phyloP scores from a whole-genome alignment of 2,329 filamentous ascomycete species.

The Hypoxylon sp. region DNA sequence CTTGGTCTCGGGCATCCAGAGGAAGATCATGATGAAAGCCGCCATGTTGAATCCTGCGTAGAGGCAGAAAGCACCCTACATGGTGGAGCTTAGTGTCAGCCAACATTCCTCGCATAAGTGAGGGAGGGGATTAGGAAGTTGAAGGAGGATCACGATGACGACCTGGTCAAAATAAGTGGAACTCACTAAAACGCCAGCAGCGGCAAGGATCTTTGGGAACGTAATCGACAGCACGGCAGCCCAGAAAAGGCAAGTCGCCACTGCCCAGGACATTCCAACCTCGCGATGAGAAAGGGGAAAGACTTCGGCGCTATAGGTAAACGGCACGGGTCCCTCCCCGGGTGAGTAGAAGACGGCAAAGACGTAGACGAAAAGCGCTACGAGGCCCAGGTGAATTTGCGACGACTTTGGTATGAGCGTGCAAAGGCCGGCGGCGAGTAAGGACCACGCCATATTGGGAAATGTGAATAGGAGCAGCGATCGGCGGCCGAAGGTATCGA shows the following conservation, averaged over 20 bases:
- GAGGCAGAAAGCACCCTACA: constrained; percentile 57
- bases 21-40: constrained; percentile 56
- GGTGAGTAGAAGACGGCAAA: constrained; percentile 62
- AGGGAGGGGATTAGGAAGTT: not conserved
- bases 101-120: constrained; percentile 9
- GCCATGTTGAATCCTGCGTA: constrained; percentile 61
- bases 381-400: constrained; percentile 60
- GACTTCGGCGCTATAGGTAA: constrained; percentile 73
- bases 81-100: constrained; percentile 14
- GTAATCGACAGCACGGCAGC: constrained; percentile 56
- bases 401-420: constrained; percentile 46
- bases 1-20: constrained; percentile 56
- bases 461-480: constrained; percentile 73
- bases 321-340: constrained; percentile 61
- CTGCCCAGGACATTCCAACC: constrained; percentile 68
- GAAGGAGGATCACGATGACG: not conserved
- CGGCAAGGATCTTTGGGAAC: constrained; percentile 56
- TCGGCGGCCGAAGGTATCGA: constrained; percentile 74
- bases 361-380: constrained; percentile 72
- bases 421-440: constrained; percentile 56
- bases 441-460: constrained; percentile 72
- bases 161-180: not conserved
- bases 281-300: constrained; percentile 72
- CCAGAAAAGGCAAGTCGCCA: constrained; percentile 53
- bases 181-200: constrained; percentile 53